phyloP scores from a whole-genome alignment of 305 asterid genomes.

The Nicotiana rustica region DNA sequence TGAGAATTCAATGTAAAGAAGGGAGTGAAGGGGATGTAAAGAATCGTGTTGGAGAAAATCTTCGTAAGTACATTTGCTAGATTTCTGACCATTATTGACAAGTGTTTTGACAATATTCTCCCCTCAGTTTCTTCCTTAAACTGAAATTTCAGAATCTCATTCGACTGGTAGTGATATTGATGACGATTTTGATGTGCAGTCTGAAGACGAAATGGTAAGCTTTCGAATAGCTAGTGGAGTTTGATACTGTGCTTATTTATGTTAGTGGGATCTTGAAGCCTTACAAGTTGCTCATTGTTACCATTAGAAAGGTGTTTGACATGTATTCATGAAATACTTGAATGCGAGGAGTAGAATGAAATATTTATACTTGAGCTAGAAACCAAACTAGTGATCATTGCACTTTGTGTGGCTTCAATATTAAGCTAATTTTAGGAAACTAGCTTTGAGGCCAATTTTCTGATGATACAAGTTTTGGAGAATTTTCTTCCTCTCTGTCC shows the following conservation, averaged over 20 bases:
- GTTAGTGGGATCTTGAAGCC: constrained; percentile 33
- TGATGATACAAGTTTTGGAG: constrained; percentile 24
- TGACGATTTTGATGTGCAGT: constrained; percentile 72
- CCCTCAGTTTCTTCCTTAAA: constrained; percentile 42
- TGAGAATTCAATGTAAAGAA: constrained; percentile 47
- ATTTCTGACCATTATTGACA: constrained; percentile 15
- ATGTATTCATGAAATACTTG: constrained; percentile 26
- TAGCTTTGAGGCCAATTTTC: constrained; percentile 22
- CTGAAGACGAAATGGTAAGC: constrained; percentile 84
- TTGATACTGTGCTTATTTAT: constrained; percentile 36
- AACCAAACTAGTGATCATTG: background rate
- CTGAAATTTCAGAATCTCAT: constrained; percentile 70
- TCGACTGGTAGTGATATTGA: constrained; percentile 71
- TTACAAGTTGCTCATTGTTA: background rate
- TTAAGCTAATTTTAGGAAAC: background rate
- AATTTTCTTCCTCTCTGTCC: background rate
- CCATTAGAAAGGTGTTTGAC: background rate
- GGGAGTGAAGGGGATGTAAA: constrained; percentile 50
- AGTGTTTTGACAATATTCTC: background rate
- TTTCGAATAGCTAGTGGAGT: constrained; percentile 33
- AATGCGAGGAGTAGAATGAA: constrained; percentile 6
- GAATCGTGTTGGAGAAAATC: constrained; percentile 52
- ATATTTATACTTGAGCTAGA: constrained; percentile 13
- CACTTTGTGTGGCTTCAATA: background rate
- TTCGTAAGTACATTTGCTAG: constrained; percentile 56